Percentiles rank a stretch among this genome's conserved stretches.
phyloP scores from a whole-genome alignment of 2,329 filamentous ascomycete genomes.

The Ambrosiella beaveri region DNA sequence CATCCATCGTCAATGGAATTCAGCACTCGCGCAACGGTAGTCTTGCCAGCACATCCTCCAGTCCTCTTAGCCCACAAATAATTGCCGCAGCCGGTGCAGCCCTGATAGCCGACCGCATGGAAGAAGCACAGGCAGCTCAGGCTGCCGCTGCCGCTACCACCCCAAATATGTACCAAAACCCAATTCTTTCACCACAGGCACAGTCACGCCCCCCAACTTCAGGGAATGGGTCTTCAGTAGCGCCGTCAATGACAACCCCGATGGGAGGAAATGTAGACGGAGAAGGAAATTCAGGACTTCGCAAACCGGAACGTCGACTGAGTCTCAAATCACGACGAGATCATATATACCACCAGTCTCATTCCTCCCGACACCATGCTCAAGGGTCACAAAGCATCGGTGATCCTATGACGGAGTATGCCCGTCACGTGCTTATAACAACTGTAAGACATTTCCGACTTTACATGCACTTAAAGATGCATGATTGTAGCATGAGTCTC shows the following conservation, averaged over 20 bases:
- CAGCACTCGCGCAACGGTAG: slow-evolving; percentile 87
- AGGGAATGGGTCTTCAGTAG: slow-evolving; percentile 25
- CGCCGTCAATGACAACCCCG: slow-evolving; percentile 19
- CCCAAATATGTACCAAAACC: neutral
- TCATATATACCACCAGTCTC: slow-evolving; percentile 56
- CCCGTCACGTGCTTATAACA: slow-evolving; percentile 88
- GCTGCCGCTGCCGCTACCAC: neutral
- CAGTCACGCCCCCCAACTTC: slow-evolving; percentile 25
- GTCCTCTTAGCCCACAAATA: slow-evolving; percentile 74
- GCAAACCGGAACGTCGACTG: slow-evolving; percentile 42
- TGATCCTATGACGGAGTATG: slow-evolving; percentile 95
- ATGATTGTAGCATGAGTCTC: neutral
- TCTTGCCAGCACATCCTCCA: slow-evolving; percentile 60
- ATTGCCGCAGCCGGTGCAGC: slow-evolving; percentile 51
- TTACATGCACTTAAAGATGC: neutral
- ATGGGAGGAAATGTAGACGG: neutral
- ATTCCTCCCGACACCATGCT: slow-evolving; percentile 53
- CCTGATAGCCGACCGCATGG: slow-evolving; percentile 33
- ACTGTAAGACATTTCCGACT: slow-evolving; percentile 37
- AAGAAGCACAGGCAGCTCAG: slow-evolving; percentile 19
- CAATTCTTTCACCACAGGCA: slow-evolving; percentile 14
- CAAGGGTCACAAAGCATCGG: slow-evolving; percentile 41
- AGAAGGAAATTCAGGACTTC: slow-evolving; percentile 26
- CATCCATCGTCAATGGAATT: slow-evolving; percentile 90
- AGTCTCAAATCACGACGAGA: slow-evolving; percentile 50